Base-by-base conservation (phyloP, 192 early-diverging fungal genomes). In the Entomortierella lignicola region DNA sequence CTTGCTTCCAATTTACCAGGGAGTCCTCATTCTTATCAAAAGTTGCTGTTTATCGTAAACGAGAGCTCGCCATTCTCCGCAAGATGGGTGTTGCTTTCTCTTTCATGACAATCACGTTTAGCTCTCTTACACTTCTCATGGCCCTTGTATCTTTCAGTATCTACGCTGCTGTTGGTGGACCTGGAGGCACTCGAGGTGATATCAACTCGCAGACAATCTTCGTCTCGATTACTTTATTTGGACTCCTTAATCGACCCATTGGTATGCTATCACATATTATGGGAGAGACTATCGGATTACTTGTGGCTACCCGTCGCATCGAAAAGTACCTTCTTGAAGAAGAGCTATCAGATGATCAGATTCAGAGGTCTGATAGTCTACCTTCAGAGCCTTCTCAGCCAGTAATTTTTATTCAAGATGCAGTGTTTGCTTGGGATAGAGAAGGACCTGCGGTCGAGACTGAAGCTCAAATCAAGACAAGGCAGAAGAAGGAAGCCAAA, bases 171-270 rank as follows among this genome's bases (percentile, higher is more conserved):
- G 56, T 77, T 20, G 73, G 73, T 26, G 73, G 72, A 29, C 65
- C 72, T 10, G 59, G 60, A 18, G 51, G 59, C 17, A 62, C 55
- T 4, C 52, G 25, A 13, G 73, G 73, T 18, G 60, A 61, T 20
- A 56, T 77, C 54, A 69, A 64, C 26, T 58, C 71, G 0, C 62
- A 72, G 39, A 72, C 55, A 42, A 59, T 72, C 34, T 72, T 72
- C 41, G 71, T 72, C 12, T 51, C 43, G 13, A 65, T 72, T 27
- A 59, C 71, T 0, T 60, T 72, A 20, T 72, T 72, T 52, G 71
- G 71, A 25, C 56, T 72, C n/a, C 44, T 72, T 1, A 72, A 72
- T 48, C 31, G 62, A n/a, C 71, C 71, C 15, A 64, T 72, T 20
- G 71, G 62, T 17, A 63, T 72, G 54, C 29, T 65, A 8, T 60